A percentile compares a stretch with the other conserved stretches of the same genome.
These are phyloP conservation scores for Diplodia corticola DNA, from an alignment of 2,329 filamentous ascomycete species.

Conservation along the genomic window DNA sequence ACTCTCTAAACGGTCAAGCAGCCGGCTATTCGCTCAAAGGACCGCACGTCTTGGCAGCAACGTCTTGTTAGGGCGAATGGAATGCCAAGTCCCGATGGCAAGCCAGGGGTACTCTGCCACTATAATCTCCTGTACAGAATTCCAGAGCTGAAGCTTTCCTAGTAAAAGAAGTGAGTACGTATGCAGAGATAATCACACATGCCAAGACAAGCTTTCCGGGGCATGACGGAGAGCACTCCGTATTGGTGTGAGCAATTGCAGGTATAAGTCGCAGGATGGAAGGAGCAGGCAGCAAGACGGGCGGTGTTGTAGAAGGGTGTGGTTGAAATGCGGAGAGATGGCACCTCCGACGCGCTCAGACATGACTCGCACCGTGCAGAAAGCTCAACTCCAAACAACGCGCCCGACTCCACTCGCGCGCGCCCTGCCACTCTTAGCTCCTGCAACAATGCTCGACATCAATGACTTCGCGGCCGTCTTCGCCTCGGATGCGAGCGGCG, in stretches of 20 bases:
- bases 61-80: not conserved
- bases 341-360: not conserved
- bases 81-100: not conserved
- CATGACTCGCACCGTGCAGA: conserved; percentile 20
- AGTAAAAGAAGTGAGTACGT: not conserved
- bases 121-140: not conserved
- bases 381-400: conserved; percentile 19
- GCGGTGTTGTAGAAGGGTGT: not conserved
- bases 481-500: conserved; percentile 27
- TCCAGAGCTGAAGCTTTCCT: not conserved
- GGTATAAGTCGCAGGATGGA: not conserved
- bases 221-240: not conserved
- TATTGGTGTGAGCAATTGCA: not conserved
- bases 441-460: conserved; percentile 59
- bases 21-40: not conserved
- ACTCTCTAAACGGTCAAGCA: not conserved
- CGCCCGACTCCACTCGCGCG: conserved; percentile 7
- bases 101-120: not conserved
- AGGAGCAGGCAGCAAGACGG: too few species aligned
- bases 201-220: not conserved
- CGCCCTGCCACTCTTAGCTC: conserved; percentile 25
- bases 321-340: not conserved
- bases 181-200: not conserved
- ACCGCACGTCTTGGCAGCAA: not conserved
- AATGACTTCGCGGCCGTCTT: conserved; percentile 70